phyloP scores from a whole-genome alignment of 2,329 filamentous ascomycete genomes.

The Arthrobotrys sinensis region DNA sequence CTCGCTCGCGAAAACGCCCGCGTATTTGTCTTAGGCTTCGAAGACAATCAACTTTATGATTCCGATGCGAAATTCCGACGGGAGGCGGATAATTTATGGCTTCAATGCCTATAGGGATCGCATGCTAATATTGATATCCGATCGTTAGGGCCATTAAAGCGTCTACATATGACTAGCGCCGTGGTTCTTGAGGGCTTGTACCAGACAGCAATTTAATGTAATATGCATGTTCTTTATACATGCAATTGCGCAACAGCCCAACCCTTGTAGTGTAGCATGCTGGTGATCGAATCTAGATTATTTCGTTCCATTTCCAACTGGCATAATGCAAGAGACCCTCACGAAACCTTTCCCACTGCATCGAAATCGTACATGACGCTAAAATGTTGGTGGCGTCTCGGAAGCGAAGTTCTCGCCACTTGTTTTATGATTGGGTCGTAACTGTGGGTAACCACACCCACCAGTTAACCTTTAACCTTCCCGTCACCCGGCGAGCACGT shows the following conservation, averaged over 20 bases:
- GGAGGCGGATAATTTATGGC: constrained; percentile 11
- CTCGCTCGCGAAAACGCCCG: constrained; percentile 39
- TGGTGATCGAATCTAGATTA: constrained; percentile 45
- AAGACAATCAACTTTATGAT: background rate
- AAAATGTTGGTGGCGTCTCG: constrained; percentile 60
- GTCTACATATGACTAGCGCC: constrained; percentile 20
- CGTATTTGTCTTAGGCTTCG: constrained; percentile 13
- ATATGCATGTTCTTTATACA: constrained; percentile 25
- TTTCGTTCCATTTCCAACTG: constrained; percentile 37
- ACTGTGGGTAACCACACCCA: constrained; percentile 34
- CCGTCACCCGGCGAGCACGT: constrained; percentile 46
- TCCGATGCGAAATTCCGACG: constrained; percentile 3
- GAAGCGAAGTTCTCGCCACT: constrained; percentile 41
- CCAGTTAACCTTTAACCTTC: constrained; percentile 35
- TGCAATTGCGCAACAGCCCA: constrained; percentile 46
- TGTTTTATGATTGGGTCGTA: constrained; percentile 38
- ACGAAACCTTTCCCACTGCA: constrained; percentile 50
- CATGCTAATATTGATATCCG: constrained; percentile 12
- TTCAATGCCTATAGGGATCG: background rate
- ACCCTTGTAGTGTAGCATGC: constrained; percentile 30
- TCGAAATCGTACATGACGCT: constrained; percentile 48
- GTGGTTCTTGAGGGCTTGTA: constrained; percentile 1
- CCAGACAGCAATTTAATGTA: constrained; percentile 27
- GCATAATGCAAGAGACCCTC: constrained; percentile 40
- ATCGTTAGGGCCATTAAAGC: constrained; percentile 4